Percentiles rank a stretch among this genome's conserved stretches.
These are phyloP conservation scores for Aspergillus steynii DNA, from an alignment of 495 filamentous ascomycete genomes.

Conservation along the genomic window DNA sequence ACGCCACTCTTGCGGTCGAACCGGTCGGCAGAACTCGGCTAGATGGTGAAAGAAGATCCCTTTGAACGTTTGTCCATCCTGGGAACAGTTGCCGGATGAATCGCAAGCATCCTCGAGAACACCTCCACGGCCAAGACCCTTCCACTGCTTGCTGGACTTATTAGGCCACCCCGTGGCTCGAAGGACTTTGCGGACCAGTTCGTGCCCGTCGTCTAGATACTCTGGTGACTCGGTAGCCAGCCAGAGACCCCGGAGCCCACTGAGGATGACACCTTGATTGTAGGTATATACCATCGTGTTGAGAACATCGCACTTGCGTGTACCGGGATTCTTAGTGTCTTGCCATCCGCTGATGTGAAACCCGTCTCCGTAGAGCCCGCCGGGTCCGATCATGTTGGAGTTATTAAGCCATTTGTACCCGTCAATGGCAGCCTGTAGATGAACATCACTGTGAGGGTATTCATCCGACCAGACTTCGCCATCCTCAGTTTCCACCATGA, in stretches of 20 bases:
- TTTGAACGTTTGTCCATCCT: conserved; percentile 92
- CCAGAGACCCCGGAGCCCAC: conserved; percentile 79
- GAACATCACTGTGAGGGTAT: conserved; percentile 60
- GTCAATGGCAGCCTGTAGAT: conserved; percentile 70
- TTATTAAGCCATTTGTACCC: conserved; percentile 77
- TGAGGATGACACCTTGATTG: conserved; percentile 94
- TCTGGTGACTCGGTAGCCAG: conserved; percentile 60
- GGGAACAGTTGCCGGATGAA: conserved; percentile 68
- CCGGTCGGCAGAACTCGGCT: conserved; percentile 70
- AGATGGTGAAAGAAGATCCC: conserved; percentile 94
- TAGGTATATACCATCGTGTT: conserved; percentile 94
- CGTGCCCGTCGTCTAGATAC: conserved; percentile 80
- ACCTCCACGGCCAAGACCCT: conserved; percentile 73
- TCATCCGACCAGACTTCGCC: conserved; percentile 19
- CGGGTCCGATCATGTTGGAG: conserved; percentile 77
- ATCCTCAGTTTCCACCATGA: conserved; percentile 30
- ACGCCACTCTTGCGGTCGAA: conserved; percentile 45
- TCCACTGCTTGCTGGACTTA: conserved; percentile 53
- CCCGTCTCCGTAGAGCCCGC: conserved; percentile 85
- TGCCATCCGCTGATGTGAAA: conserved; percentile 79
- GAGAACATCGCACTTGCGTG: conserved; percentile 68
- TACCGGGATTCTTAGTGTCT: conserved; percentile 45
- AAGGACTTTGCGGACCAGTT: conserved; percentile 69
- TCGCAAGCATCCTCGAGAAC: conserved; percentile 88
- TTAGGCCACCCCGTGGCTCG: conserved; percentile 72